Base-by-base conservation (phyloP, 2,329 filamentous ascomycete species). In the Colletotrichum melonis region DNA sequence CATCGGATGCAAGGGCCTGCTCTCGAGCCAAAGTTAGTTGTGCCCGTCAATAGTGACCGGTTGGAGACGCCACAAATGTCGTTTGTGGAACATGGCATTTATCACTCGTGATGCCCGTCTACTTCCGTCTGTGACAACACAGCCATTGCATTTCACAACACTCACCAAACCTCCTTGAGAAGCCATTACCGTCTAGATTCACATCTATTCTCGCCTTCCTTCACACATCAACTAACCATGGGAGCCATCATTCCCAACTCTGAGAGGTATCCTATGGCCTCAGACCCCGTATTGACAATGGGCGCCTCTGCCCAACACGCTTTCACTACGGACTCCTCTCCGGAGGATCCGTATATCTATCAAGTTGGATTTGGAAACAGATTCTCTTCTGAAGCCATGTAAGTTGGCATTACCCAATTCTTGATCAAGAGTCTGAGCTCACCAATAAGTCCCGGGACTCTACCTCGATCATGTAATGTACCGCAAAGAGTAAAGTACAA, bases 401-500 rank as follows among this genome's bases (percentile, higher is more conserved):
- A 69, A 72, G 75, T 69, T 6, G 32, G 5, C 42, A 16, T 59
- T 12, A 6, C 38, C 16, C 11, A 12, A 11, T 28, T 30, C 32
- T 9, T 38, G 6, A 3, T 55, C 26, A n/a, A 14, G 22, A 19
- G 1, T 59, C 26, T 22, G 49, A 35, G 49, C 70, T 74, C 26
- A 74, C 30, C 4, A 24, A 24, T 22, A 26, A 75, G 73, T n/a
- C 73, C 73, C 7, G 74, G 72, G 28, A 72, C 74, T 14, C 59
- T 74, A 2, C 74, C 72, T 12, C 63, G 38, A n/a, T 74, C 74
- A 42, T 74, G 72, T 42, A 88, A 88, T 74, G 78, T 80, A 16
- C 87, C 86, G 6, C 84, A 87, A 54, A 84, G 83, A 60, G 82
- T 84, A 58, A 80, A 80, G 52, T 82, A 81, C 70, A 82, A 80